Conservation (phyloP, 164 flowering plant genomes). For the Piper longum region DNA sequence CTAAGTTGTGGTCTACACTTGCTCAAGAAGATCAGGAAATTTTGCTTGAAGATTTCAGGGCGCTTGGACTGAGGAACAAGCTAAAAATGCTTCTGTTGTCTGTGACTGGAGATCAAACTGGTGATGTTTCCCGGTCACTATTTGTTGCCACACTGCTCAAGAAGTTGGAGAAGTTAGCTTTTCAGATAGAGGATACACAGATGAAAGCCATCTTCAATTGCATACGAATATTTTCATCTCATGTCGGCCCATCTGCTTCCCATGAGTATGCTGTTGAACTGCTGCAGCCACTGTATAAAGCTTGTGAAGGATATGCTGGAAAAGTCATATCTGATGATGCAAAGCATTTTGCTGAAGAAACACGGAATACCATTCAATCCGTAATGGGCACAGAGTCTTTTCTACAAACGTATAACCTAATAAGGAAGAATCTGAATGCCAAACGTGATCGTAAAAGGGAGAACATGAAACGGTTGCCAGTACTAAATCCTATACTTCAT, state of each 20-base stretch:
- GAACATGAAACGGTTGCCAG: constrained; percentile 63
- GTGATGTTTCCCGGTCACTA: constrained; percentile 22
- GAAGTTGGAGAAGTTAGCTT: constrained; percentile 58
- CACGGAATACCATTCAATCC: constrained; percentile 25
- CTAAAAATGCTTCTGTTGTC: constrained; percentile 15
- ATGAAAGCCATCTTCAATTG: constrained; percentile 54
- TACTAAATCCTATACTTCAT: constrained; percentile 58
- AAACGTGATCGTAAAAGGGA: constrained; percentile 74
- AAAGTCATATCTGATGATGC: constrained; percentile 52
- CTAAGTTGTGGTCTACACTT: constrained; percentile 40
- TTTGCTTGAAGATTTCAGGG: constrained; percentile 44
- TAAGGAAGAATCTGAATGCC: constrained; percentile 45
- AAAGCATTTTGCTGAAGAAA: constrained; percentile 64
- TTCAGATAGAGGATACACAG: constrained; percentile 57
- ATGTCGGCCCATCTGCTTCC: constrained; percentile 29
- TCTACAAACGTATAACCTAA: constrained; percentile 33
- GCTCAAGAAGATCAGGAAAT: constrained; percentile 29
- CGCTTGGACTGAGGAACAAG: constrained; percentile 57
- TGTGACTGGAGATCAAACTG: constrained; percentile 19
- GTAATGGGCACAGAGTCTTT: constrained; percentile 39
- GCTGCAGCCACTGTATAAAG: constrained; percentile 68
- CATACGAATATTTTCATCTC: constrained; percentile 26
- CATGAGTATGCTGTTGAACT: constrained; percentile 36
- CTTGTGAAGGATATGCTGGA: constrained; percentile 85
- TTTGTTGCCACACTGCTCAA: constrained; percentile 51